Conservation (phyloP, 2,329 filamentous ascomycete species). For the Apiospora pterosperma region DNA sequence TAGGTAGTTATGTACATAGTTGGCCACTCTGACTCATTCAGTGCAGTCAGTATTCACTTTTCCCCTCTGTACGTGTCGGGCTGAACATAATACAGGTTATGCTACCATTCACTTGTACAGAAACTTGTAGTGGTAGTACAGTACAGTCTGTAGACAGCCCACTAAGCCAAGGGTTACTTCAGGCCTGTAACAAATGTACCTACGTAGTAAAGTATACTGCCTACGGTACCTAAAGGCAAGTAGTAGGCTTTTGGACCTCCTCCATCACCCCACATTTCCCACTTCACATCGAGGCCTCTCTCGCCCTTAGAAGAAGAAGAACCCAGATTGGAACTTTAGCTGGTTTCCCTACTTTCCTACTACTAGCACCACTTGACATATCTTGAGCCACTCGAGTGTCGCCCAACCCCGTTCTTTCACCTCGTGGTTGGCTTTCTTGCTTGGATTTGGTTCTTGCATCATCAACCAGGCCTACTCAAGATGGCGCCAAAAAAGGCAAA, state of each 20-base stretch:
- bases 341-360: neutral
- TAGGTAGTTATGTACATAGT: neutral
- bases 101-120: neutral
- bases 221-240: neutral
- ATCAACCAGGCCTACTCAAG: constrained; percentile 25
- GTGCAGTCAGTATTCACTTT: neutral
- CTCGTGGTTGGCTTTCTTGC: neutral
- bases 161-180: neutral
- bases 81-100: neutral
- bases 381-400: neutral
- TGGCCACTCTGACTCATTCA: neutral
- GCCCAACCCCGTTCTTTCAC: neutral
- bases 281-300: constrained; percentile 2
- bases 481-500: constrained; percentile 93
- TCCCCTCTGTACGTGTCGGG: neutral
- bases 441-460: neutral
- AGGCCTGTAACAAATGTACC: neutral
- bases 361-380: neutral
- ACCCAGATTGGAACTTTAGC: neutral
- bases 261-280: constrained; percentile 3
- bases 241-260: neutral
- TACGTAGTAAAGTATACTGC: no score
- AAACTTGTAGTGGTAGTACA: no score
- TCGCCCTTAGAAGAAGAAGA: neutral
- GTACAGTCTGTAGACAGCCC: neutral